Evolutionary conservation across 2,329 filamentous ascomycete species (phyloP).

Genomic region (Pseudodiploospora longispora): DNA sequence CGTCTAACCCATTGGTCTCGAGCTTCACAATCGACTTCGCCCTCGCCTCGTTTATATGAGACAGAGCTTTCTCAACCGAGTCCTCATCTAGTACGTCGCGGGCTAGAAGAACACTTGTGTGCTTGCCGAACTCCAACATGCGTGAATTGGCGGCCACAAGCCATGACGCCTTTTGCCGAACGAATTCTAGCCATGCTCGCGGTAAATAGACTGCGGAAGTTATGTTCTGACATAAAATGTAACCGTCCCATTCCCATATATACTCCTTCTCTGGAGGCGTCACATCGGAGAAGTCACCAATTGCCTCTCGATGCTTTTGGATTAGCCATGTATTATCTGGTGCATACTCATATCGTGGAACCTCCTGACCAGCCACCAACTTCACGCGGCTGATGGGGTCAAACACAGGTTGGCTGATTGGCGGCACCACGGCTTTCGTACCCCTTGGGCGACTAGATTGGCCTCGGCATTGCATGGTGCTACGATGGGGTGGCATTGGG

Average conservation of each 20-base stretch:
- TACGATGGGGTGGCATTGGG: slow-evolving; percentile 10
- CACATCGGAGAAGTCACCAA: slow-evolving; percentile 50
- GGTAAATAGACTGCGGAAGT: slow-evolving; percentile 45
- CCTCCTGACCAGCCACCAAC: slow-evolving; percentile 39
- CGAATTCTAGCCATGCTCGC: slow-evolving; percentile 43
- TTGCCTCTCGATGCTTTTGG: slow-evolving; percentile 50
- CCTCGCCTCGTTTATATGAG: slow-evolving; percentile 35
- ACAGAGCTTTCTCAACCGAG: slow-evolving; percentile 34
- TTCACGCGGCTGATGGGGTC: slow-evolving; percentile 48
- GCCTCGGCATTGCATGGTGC: slow-evolving; percentile 4
- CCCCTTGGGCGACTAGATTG: slow-evolving; percentile 12
- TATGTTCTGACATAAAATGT: slow-evolving; percentile 42
- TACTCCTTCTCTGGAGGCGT: slow-evolving; percentile 48
- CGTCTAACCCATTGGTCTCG: slow-evolving; percentile 7
- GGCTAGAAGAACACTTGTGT: slow-evolving; percentile 42
- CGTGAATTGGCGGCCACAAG: slow-evolving; percentile 39
- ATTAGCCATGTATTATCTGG: slow-evolving; percentile 47
- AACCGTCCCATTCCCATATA: slow-evolving; percentile 50
- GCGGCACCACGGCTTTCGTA: slow-evolving; percentile 35
- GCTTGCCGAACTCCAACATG: slow-evolving; percentile 47
- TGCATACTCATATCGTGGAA: slow-evolving; percentile 31
- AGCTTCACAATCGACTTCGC: slow-evolving; percentile 13
- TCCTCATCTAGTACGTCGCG: slow-evolving; percentile 38
- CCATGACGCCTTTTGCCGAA: slow-evolving; percentile 43
- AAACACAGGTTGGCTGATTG: slow-evolving; percentile 45